Evolutionary conservation across 2,329 filamentous ascomycete species (phyloP).

Genomic region (Botrytis hyacinthi): DNA sequence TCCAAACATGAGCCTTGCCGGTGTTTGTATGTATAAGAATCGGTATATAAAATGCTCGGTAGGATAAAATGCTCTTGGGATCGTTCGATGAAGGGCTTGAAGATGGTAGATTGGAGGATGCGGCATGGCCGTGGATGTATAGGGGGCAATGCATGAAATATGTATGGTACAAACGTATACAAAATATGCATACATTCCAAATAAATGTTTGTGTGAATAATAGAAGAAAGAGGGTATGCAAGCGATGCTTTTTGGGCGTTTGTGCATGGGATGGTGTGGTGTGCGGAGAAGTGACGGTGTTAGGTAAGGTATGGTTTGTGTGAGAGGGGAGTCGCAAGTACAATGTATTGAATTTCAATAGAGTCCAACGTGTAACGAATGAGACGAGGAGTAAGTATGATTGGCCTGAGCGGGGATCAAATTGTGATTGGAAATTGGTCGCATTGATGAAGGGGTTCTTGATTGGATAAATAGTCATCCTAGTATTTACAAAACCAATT

Average conservation of each 20-base stretch:
- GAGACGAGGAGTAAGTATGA: background rate
- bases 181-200: background rate
- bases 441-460: background rate
- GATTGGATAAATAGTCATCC: background rate
- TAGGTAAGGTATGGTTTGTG: background rate
- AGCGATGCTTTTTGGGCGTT: background rate
- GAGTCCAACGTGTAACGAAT: background rate
- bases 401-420: background rate
- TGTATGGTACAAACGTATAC: background rate
- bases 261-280: background rate
- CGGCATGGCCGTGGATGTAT: background rate
- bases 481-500: background rate
- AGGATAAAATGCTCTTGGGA: background rate
- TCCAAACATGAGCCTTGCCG: background rate
- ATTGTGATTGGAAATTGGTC: background rate
- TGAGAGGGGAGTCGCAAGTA: background rate
- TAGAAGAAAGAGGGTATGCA: too few species aligned
- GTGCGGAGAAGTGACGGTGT: background rate
- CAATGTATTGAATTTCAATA: background rate
- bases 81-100: background rate
- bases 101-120: background rate
- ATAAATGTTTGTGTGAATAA: background rate
- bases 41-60: background rate
- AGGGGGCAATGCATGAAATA: background rate
- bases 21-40: background rate